Conservation (phyloP, 129 eudicot genomes). For the Arctium minus region DNA sequence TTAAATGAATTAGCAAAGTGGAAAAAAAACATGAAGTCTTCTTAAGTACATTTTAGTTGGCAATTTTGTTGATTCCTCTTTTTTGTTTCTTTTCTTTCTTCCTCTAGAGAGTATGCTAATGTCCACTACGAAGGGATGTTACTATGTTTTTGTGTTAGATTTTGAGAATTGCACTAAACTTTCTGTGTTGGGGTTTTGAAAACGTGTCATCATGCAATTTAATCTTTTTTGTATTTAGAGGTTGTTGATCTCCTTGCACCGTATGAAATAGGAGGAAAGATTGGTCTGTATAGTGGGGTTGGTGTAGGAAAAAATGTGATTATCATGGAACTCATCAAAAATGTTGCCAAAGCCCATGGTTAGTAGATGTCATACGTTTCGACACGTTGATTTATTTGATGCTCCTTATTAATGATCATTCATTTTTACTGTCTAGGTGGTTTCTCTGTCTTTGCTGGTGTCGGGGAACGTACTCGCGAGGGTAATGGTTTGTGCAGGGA, state of each 20-base stretch:
- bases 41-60: no score
- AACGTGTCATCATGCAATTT: no score
- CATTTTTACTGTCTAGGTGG: slow-evolving; percentile 46
- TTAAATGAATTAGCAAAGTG: no score
- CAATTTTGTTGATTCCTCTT: no score
- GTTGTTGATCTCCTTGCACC: slow-evolving; percentile 52
- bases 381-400: not conserved
- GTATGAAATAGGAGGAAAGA: slow-evolving; percentile 50
- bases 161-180: not conserved
- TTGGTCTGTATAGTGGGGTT: slow-evolving; percentile 49
- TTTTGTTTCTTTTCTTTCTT: no score
- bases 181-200: no score
- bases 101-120: no score
- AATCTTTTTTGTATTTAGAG: slow-evolving; percentile 12
- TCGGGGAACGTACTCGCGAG: slow-evolving; percentile 50
- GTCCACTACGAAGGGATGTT: no score
- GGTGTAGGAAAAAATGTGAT: slow-evolving; percentile 52
- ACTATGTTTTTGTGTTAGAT: no score
- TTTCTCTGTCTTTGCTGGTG: slow-evolving; percentile 49
- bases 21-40: no score
- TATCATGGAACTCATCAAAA: slow-evolving; percentile 66
- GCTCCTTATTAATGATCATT: not conserved
- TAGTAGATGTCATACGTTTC: not conserved
- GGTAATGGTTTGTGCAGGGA: slow-evolving; percentile 49
- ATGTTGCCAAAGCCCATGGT: slow-evolving; percentile 99